Evolutionary conservation across 306 rosid species (phyloP).

Genomic region (Inga laurina): DNA sequence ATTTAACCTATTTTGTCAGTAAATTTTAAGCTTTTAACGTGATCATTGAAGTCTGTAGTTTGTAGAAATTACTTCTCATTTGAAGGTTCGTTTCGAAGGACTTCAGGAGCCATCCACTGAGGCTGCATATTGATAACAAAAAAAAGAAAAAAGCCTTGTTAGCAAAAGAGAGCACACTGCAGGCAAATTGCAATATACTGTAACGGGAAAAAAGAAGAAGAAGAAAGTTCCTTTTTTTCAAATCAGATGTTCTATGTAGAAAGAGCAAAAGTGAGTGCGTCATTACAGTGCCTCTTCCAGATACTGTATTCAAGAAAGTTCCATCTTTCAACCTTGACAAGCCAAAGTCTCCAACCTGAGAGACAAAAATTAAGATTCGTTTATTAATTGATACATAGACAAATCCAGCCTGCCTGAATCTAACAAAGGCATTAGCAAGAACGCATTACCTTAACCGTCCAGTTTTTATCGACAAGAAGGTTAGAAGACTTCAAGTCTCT

Average conservation of each 20-base stretch:
- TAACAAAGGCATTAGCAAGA: not conserved
- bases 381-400: constrained; percentile 12
- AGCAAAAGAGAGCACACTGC: not conserved
- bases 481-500: constrained; percentile 83
- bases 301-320: constrained; percentile 63
- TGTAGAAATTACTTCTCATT: constrained; percentile 64
- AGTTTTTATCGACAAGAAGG: constrained; percentile 74
- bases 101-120: constrained; percentile 90
- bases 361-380: not conserved
- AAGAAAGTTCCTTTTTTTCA: too few relatives aligned
- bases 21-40: not conserved
- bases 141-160: not conserved
- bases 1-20: too few relatives aligned
- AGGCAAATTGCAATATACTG: constrained; percentile 8
- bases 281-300: constrained; percentile 80
- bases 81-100: constrained; percentile 76
- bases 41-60: constrained; percentile 12
- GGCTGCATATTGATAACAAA: constrained; percentile 55
- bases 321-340: constrained; percentile 66
- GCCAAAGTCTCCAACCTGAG: constrained; percentile 55
- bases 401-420: constrained; percentile 11
- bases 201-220: too few relatives aligned
- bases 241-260: constrained; percentile 1
- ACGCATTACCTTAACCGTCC: constrained; percentile 74
- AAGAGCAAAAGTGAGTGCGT: constrained; percentile 13